phyloP scores from a whole-genome alignment of 805 yeast genomes.

The Wickerhamiella slavikovae region DNA sequence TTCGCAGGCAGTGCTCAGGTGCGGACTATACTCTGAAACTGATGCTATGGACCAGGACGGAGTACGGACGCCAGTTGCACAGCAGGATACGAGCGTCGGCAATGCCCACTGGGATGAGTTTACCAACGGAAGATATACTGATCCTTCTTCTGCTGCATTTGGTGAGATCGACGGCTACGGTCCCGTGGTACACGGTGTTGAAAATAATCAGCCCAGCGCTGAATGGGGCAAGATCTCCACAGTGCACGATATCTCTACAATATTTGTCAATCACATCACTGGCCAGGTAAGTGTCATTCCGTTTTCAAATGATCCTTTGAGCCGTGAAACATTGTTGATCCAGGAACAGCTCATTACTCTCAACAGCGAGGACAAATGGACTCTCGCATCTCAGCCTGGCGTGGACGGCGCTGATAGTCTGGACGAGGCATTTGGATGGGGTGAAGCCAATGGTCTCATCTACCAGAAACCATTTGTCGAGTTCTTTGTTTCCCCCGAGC shows the following conservation, averaged over 20 bases:
- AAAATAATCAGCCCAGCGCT: slow-evolving; percentile 41
- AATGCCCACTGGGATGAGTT: slow-evolving; percentile 93
- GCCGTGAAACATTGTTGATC: slow-evolving; percentile 78
- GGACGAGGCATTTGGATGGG: slow-evolving; percentile 96
- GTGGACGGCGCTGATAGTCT: slow-evolving; percentile 55
- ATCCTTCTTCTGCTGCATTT: slow-evolving; percentile 86
- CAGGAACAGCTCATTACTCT: slow-evolving; percentile 75
- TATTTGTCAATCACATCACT: slow-evolving; percentile 54
- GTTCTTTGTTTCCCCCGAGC: slow-evolving; percentile 51
- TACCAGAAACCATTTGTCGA: slow-evolving; percentile 92
- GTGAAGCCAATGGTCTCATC: slow-evolving; percentile 71
- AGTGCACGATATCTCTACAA: slow-evolving; percentile 34
- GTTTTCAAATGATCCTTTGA: slow-evolving; percentile 74
- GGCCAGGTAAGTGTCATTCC: slow-evolving; percentile 65
- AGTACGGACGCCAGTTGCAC: no score
- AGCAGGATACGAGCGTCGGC: slow-evolving; percentile 4
- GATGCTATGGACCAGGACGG: background rate
- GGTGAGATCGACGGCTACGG: slow-evolving; percentile 98
- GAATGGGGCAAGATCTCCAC: slow-evolving; percentile 66
- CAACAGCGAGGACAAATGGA: slow-evolving; percentile 55
- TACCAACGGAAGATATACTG: slow-evolving; percentile 91
- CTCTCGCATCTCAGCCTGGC: slow-evolving; percentile 93
- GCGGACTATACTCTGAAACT: slow-evolving; percentile 20
- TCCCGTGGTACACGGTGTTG: slow-evolving; percentile 56
- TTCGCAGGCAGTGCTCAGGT: slow-evolving; percentile 57